Evolutionary conservation across 2,329 filamentous ascomycete genomes (phyloP), one percentile per base, ranked within the genome.

Genomic region (Calonectria montana): DNA sequence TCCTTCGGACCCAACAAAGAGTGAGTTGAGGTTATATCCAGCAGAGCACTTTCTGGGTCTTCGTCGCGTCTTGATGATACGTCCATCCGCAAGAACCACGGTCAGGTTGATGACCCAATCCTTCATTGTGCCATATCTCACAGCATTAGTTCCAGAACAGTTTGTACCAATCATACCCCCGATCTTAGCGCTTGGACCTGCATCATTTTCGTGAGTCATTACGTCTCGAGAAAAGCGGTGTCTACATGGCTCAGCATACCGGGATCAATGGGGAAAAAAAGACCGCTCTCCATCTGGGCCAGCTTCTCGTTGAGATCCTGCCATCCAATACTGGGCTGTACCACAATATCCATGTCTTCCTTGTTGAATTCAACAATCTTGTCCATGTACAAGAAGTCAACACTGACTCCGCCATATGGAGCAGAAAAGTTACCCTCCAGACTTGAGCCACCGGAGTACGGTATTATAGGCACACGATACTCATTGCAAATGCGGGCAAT

Each of bases 181-280:
- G 76, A 96, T 94, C 84, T 93, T 94, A 18, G 94, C 93, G 76
- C 87, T 90, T 71, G 90, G 90, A 31, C 89, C 88, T 86, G 21
- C 15, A 66, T 48, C 16, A 45, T 25, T 15, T 13, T 25, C 41
- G 72, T 74, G 47, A 72, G 68, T 37, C 39, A 23, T 25, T 7
- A 21, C 31, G 12, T 27, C 5, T n/a, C 18, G 15, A 21, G 23
- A 27, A 21, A 64, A 39, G 8, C 25, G 21, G 12, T 16, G 23
- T 37, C 21, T 43, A 6, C 3, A 12, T 37, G 16, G 21, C n/a
- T 25, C 31, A n/a, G 81, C 85, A 74, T 76, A 81, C 94, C 94
- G 15, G 96, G 96, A 79, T 98, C 96, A 15, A 97, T 92, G 1
- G 96, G 96, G 81, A 98, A 97, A 85, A 98, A 98, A 1, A 98